Evolutionary conservation across 108 stramenopile genomes (phyloP), one percentile per base, ranked within the genome.

Genomic region (Asterionellopsis glacialis): DNA sequence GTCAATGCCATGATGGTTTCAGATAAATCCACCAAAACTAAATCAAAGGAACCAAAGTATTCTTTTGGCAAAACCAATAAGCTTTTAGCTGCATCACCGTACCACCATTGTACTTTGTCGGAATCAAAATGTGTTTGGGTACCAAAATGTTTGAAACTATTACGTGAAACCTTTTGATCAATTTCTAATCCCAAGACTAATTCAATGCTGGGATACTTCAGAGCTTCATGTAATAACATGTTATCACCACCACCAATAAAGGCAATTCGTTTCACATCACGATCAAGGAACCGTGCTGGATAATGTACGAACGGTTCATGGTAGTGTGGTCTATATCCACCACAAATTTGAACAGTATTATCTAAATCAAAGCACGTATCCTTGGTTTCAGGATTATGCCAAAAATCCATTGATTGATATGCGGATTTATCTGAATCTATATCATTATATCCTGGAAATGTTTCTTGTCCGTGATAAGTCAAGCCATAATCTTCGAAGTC

Each of bases 241-340:
- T 87, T 74, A 45, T 93, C 92, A 11, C 92, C 92, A n/a, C 92
- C 92, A 21, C 92, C 92, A 50, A 93, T 74, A 44, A 85, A 93
- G 10, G 84, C 57, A 11, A 86, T 72, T n/a, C 84, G 77, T 49
- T 76, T 75, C 40, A 91, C 65, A 13, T 50, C 58, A 19, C 80
- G 62, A 49, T 77, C 63, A 42, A 91, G 24, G 55, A 77, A 91
- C 11, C 87, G 83, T 0, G 92, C 88, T 33, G 92, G 75, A 62
- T 88, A 84, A 69, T 93, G 85, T 12, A 88, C 77, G 24, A 71
- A 69, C 28, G 64, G 70, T 63, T 93, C 92, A 52, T 93, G 92
- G 62, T 90, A 90, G 50, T 93, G 88, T 7, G 92, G 88, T 22
- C 92, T 83, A 57, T 90, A 93, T 18, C 57, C 57, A 44, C 72